A percentile compares a stretch with the other conserved stretches of the same genome.
Conservation (phyloP, 2,329 filamentous ascomycete genomes). For the Elsinoe necatrix region DNA sequence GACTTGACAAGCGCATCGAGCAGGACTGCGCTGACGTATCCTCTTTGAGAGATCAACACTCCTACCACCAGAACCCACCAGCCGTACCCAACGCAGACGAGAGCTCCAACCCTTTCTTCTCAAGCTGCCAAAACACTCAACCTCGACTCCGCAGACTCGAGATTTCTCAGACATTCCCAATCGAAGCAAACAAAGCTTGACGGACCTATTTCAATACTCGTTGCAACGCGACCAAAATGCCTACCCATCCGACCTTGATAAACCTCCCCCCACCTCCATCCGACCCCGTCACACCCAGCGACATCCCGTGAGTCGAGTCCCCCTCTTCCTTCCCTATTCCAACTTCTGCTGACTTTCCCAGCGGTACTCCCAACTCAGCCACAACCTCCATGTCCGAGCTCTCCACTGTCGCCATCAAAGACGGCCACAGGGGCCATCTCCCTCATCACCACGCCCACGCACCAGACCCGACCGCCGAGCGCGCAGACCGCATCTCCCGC, state of each 20-base stretch:
- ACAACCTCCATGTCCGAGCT: constrained; percentile 87
- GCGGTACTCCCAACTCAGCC: constrained; percentile 85
- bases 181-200: too few species aligned
- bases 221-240: constrained; percentile 23
- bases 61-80: background rate
- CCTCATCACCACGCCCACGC: constrained; percentile 49
- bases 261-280: constrained; percentile 76
- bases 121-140: background rate
- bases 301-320: constrained; percentile 67
- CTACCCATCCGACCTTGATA: constrained; percentile 59
- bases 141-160: background rate
- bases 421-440: constrained; percentile 79
- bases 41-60: background rate
- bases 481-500: constrained; percentile 89
- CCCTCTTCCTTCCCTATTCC: constrained; percentile 10
- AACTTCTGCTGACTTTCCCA: constrained; percentile 32
- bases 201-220: background rate
- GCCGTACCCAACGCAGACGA: background rate
- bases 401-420: constrained; percentile 91
- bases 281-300: constrained; percentile 76
- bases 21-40: background rate
- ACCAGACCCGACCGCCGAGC: constrained; percentile 55
- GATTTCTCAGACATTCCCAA: too few species aligned
- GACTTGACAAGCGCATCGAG: background rate
- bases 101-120: constrained; percentile 2